Evolutionary conservation across 345 rosid species (phyloP).

Genomic region (Boechera stricta): DNA sequence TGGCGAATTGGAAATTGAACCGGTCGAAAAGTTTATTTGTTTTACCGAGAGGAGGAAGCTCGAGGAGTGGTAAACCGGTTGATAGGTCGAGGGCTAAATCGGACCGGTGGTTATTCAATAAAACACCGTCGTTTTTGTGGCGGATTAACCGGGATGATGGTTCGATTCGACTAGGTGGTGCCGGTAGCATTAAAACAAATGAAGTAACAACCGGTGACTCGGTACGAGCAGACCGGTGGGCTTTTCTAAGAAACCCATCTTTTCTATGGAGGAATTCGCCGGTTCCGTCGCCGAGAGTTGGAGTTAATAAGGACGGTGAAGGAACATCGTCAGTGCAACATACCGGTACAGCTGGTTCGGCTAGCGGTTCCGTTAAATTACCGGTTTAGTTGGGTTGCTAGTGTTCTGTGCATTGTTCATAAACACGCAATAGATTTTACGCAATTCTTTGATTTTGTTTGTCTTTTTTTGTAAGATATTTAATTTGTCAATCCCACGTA

Average conservation of each 20-base stretch:
- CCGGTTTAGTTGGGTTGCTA: constrained; percentile 53
- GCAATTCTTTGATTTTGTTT: constrained; percentile 25
- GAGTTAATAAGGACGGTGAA: constrained; percentile 41
- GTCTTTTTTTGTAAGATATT: constrained; percentile 11
- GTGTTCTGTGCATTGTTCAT: constrained; percentile 31
- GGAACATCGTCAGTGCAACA: constrained; percentile 43
- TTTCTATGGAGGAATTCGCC: constrained; percentile 59
- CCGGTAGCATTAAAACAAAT: constrained; percentile 23
- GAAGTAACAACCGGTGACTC: constrained; percentile 28
- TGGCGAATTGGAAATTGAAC: constrained; percentile 64
- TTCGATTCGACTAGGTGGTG: constrained; percentile 41
- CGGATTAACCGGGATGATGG: constrained; percentile 40
- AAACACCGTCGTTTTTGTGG: constrained; percentile 46
- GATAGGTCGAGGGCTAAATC: constrained; percentile 30
- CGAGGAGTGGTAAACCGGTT: constrained; percentile 50
- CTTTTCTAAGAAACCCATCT: constrained; percentile 51
- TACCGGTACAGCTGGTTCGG: constrained; percentile 20
- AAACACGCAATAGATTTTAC: constrained; percentile 14
- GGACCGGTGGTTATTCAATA: constrained; percentile 44
- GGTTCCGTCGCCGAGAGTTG: constrained; percentile 54
- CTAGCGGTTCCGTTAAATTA: constrained; percentile 46
- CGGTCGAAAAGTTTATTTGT: constrained; percentile 69
- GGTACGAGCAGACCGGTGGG: constrained; percentile 65
- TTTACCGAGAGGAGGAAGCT: constrained; percentile 59
- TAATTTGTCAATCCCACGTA: constrained; percentile 21